Conservation (phyloP, 2,329 filamentous ascomycete species). For the Emergomyces orientalis region DNA sequence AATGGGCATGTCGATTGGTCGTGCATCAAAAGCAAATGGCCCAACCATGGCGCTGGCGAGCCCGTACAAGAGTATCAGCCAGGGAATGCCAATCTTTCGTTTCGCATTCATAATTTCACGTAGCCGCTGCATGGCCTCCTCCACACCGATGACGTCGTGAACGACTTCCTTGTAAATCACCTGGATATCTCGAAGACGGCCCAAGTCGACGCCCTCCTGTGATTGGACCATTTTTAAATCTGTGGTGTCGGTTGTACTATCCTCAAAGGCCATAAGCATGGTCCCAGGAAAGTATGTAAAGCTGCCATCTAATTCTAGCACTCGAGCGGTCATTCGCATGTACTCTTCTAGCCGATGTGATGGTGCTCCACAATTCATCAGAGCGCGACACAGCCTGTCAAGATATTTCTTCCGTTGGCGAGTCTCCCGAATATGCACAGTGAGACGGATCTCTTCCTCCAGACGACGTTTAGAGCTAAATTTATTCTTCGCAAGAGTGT, state of each 20-base stretch:
- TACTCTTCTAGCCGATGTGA: slow-evolving; percentile 87
- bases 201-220: slow-evolving; percentile 36
- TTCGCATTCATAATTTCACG: slow-evolving; percentile 48
- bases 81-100: slow-evolving; percentile 46
- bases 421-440: slow-evolving; percentile 56
- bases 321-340: slow-evolving; percentile 79
- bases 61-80: slow-evolving; percentile 59
- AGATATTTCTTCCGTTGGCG: slow-evolving; percentile 75
- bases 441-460: slow-evolving; percentile 48
- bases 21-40: slow-evolving; percentile 69
- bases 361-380: slow-evolving; percentile 86
- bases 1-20: slow-evolving; percentile 68
- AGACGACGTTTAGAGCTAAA: slow-evolving; percentile 13
- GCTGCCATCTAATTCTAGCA: slow-evolving; percentile 79
- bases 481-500: slow-evolving; percentile 20
- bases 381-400: slow-evolving; percentile 68
- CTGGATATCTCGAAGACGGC: slow-evolving; percentile 37
- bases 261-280: slow-evolving; percentile 86
- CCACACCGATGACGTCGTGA: slow-evolving; percentile 39
- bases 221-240: slow-evolving; percentile 39
- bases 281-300: slow-evolving; percentile 85
- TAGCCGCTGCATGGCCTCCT: slow-evolving; percentile 37
- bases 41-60: slow-evolving; percentile 66
- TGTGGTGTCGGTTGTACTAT: slow-evolving; percentile 37
- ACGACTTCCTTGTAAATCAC: slow-evolving; percentile 42